Conservation (phyloP, 768 basidiomycete species). For the Artomyces pyxidatus region DNA sequence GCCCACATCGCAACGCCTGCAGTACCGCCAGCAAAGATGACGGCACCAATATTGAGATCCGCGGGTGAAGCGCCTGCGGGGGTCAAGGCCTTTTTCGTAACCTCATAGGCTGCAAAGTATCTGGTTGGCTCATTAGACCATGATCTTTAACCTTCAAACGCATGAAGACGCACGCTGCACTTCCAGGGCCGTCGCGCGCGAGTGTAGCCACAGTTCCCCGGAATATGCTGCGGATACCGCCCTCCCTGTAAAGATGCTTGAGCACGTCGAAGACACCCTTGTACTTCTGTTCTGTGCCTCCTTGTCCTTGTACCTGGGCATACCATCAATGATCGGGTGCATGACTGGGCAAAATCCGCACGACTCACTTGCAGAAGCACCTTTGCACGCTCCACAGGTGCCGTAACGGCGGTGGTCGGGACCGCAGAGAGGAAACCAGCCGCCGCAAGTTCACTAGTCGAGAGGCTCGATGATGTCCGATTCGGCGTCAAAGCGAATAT, state of each 20-base stretch:
- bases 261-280: slow-evolving; percentile 91
- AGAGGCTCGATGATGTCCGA: slow-evolving; percentile 52
- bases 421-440: slow-evolving; percentile 94
- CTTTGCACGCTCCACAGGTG: slow-evolving; percentile 94
- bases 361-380: slow-evolving; percentile 77
- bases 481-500: slow-evolving; percentile 77
- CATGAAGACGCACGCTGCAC: slow-evolving; percentile 67
- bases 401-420: slow-evolving; percentile 87
- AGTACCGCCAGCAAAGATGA: slow-evolving; percentile 87
- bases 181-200: slow-evolving; percentile 91
- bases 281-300: slow-evolving; percentile 61
- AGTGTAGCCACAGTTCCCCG: slow-evolving; percentile 91
- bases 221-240: slow-evolving; percentile 86
- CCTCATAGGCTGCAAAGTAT: slow-evolving; percentile 98
- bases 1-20: slow-evolving; percentile 99
- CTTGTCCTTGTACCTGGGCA: slow-evolving; percentile 94
- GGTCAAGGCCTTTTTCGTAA: slow-evolving; percentile 80
- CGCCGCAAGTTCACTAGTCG: slow-evolving; percentile 72
- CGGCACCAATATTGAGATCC: slow-evolving; percentile 75
- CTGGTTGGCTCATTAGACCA: too few species aligned
- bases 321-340: slow-evolving; percentile 24
- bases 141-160: too few species aligned
- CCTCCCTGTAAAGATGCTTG: slow-evolving; percentile 85
- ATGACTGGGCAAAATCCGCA: background rate
- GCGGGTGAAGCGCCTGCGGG: slow-evolving; percentile 72